Base-by-base conservation (phyloP, 805 yeast species). In the Priceomyces castillae region DNA sequence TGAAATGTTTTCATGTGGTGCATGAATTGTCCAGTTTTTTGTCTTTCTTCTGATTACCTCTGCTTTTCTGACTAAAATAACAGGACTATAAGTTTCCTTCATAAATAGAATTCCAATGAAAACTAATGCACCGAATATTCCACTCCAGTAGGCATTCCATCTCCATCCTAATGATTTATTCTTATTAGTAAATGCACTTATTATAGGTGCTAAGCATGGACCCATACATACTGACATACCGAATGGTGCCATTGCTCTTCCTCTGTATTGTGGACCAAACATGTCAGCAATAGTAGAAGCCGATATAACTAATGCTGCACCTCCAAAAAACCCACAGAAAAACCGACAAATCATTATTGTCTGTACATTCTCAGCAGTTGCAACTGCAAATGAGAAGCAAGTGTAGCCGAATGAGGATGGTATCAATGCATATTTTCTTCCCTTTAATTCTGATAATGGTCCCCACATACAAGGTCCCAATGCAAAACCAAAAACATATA, bases 391-490 rank as follows among this genome's bases (percentile, higher is more conserved):
- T 37, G 74, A 73, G 64, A 88, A 86, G 37, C 77, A 54, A 16
- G 76, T 67, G 57, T 78, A 77, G 1, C 84, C 77, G 34, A 86
- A 67, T 3, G 75, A 62, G 4, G 90, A 78, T 2, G 78, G 43
- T 2, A 84, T 50, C 41, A 85, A 55, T 11, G 86, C 81, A 12
- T 75, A 62, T 60, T 78, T 77, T 61, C 95, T 77, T 41, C 95
- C 92, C 51, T 74, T 82, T 26, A 83, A 54, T 61, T 85, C 95
- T 11, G 90, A 82, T 28, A 85, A 58, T 5, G 96, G 96, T 19
- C 90, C 95, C 86, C 90, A 88, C 17, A 85, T 56, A 35, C 87
- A 69, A 3, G 96, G 96, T 12, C 96, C 95, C 1, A 85, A 74
- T 1, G 95, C 95, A 61, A 87, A 89, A 11, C 96, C 96, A 20